A percentile compares a stretch with the other conserved stretches of the same genome.
phyloP scores from a whole-genome alignment of 192 early-diverging fungal species.

The Umbelopsis isabellina region DNA sequence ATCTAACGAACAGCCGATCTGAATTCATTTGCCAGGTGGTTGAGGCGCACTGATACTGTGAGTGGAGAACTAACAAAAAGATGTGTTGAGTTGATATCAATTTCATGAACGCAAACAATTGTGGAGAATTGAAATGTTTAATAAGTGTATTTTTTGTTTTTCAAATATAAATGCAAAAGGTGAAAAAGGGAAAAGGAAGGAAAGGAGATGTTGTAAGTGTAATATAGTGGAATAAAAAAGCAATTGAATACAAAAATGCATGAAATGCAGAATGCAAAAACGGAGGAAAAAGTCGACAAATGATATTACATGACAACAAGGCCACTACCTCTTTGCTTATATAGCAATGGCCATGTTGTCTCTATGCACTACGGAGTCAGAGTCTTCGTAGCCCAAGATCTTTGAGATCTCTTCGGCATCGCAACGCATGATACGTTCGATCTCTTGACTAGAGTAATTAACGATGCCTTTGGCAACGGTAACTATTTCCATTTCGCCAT shows the following conservation, averaged over 20 bases:
- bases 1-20: no score
- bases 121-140: background rate
- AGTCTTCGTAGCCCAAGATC: slow-evolving; percentile 88
- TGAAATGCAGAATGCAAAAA: slow-evolving; percentile 23
- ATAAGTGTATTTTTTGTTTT: background rate
- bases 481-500: slow-evolving; percentile 48
- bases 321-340: slow-evolving; percentile 11
- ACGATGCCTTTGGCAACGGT: slow-evolving; percentile 89
- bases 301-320: background rate
- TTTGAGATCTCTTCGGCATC: slow-evolving; percentile 81
- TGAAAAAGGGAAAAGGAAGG: background rate
- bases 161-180: slow-evolving; percentile 1
- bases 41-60: no score
- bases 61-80: no score
- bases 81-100: no score
- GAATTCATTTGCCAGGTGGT: no score
- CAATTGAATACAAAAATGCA: background rate
- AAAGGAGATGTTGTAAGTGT: background rate
- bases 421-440: slow-evolving; percentile 81
- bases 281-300: background rate
- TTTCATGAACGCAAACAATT: background rate
- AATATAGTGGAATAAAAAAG: background rate
- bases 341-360: slow-evolving; percentile 81
- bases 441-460: slow-evolving; percentile 88
- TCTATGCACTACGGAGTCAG: slow-evolving; percentile 86